These are phyloP conservation scores for Fistulina hepatica DNA, from an alignment of 1,284 basidiomycete genomes.

Conservation along the genomic window DNA sequence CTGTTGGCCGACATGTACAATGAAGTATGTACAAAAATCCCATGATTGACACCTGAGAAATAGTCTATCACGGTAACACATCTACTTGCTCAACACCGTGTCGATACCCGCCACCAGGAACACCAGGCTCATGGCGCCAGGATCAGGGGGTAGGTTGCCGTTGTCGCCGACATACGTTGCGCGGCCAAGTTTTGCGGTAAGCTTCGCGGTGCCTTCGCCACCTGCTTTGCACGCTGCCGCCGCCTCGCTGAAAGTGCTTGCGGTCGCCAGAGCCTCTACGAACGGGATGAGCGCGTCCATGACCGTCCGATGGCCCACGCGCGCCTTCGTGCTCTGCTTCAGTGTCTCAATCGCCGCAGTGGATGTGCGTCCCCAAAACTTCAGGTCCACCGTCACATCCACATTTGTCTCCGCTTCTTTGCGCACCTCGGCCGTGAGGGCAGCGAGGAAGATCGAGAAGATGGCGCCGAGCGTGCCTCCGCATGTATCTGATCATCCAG, in stretches of 20 bases:
- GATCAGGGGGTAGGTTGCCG: constrained; percentile 33
- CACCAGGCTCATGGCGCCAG: constrained; percentile 28
- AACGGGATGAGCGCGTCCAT: constrained; percentile 43
- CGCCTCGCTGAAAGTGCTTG: constrained; percentile 23
- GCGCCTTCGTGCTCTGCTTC: constrained; percentile 37
- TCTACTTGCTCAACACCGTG: constrained; percentile 1
- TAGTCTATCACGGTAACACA: too few relatives aligned
- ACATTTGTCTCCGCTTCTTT: neutral
- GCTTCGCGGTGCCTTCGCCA: constrained; percentile 35
- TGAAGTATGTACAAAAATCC: too few relatives aligned
- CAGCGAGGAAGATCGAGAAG: constrained; percentile 42
- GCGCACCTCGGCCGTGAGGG: constrained; percentile 17
- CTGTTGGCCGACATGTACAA: too few relatives aligned
- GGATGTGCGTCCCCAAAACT: constrained; percentile 20
- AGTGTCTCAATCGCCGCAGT: constrained; percentile 25
- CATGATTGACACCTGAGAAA: too few relatives aligned
- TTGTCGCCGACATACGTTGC: constrained; percentile 36
- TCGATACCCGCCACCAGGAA: constrained; percentile 5
- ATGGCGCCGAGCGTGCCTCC: constrained; percentile 34
- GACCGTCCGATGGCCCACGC: constrained; percentile 42
- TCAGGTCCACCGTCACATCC: neutral
- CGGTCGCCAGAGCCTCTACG: constrained; percentile 25
- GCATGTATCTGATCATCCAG: too few relatives aligned
- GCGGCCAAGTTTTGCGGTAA: constrained; percentile 37
- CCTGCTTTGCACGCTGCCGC: constrained; percentile 30